Evolutionary conservation across 169 alveolate genomes (phyloP), one percentile per base, ranked within the genome.

Genomic region (Plasmodium yoelii): DNA sequence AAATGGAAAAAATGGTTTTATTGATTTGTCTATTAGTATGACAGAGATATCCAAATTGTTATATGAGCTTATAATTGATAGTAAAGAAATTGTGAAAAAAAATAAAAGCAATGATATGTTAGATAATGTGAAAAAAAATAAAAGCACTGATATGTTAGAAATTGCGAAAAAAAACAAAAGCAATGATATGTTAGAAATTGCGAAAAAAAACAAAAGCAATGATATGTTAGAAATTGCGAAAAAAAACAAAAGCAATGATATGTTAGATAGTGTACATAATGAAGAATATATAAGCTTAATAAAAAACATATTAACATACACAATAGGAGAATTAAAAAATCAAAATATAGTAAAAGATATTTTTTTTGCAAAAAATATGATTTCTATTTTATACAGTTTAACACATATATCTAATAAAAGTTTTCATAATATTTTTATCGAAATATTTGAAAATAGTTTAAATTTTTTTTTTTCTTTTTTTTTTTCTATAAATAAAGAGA

Each of bases 311-410:
- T 26, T 77, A 5, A 56, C 55, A 34, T 61, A 26, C 63, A 5
- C 75, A 77, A 34, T 39, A 64, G 51, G 28, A 6, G 68, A 63
- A 49, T 24, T 63, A 15, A 49, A 47, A 1, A 49, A 56, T 0
- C 63, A 1, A 22, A 13, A 8, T 15, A 10, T n/a, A 22, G 42
- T 3, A 5, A 77, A 77, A 44, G 69, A 77, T 0, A 65, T 24
- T 18, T 56, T 26, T 13, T 51, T 63, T 44, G 63, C 51, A 51
- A 51, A 44, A 22, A 57, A 69, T 47, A 26, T 26, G 24, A 64
- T 69, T 2, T 77, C 88, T 18, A 42, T 77, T 22, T 56, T 77
- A 6, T 77, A 63, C 44, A 77, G 88, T 57, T 51, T 77, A 51
- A 77, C 88, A 13, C 44, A 42, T 13, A 13, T 77, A 26, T 49